Base-by-base conservation (phyloP, 768 basidiomycete genomes). In the Pleurotus cornucopiae region DNA sequence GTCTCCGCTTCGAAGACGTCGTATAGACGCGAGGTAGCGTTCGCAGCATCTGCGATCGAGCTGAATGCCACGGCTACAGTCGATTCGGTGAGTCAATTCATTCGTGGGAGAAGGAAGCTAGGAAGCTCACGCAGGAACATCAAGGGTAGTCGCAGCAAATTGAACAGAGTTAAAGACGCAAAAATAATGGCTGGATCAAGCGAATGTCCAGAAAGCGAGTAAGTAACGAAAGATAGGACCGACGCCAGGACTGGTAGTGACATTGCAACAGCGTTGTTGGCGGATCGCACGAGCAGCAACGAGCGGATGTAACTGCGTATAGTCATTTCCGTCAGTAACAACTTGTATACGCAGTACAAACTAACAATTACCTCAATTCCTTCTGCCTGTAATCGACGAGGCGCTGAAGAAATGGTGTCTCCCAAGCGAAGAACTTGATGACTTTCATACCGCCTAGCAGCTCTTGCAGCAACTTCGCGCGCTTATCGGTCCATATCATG, bases 371-470 rank as follows among this genome's bases (percentile, higher is more conserved):
- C 79, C 62, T 67, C 71, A 93, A 83, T 69, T 96, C 94, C 49
- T 80, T 78, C 48, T 72, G 73, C 52, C 95, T 78, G 63, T 88
- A 89, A 41, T 80, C 80, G 26, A 79, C 77, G 23, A 97, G 79
- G 45, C 87, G 83, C 13, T 82, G 73, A 20, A 96, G 76, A 69
- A 92, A 95, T 0, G 94, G 91, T 1, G 70, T 63, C 64, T 94
- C 91, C 91, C 91, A 94, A 4, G 89, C 85, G 69, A 95, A 95
- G 67, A 88, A 86, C 69, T 97, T 97, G 78, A 97, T 89, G 58
- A 96, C 81, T 60, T 91, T 88, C 83, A 97, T 94, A 1, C 91
- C 90, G 12, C 86, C 85, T 0, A 97, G 71, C 1, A 98, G 77
- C 66, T 98, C 95, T 67, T 95, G 94, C 9, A 97, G 78, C 3